phyloP scores from a whole-genome alignment of 352 stramenopile species.

The Phytophthora idaei region DNA sequence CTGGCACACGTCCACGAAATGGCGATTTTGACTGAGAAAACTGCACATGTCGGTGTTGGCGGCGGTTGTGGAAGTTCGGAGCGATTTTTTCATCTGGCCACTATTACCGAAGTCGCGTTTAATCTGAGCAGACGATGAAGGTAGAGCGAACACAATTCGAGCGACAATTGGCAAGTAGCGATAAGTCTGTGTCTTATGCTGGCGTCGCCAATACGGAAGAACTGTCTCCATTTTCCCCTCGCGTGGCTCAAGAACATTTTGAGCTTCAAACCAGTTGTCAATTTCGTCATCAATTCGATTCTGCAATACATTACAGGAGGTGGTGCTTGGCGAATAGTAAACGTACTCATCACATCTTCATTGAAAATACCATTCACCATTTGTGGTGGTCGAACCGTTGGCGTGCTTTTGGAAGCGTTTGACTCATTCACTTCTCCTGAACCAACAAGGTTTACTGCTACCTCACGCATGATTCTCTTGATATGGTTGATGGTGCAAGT shows the following conservation, averaged over 20 bases:
- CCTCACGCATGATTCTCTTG: conserved; percentile 1
- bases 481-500: not conserved
- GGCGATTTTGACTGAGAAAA: not conserved
- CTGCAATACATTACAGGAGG: not conserved
- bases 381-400: not conserved
- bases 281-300: not conserved
- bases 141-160: conserved; percentile 1
- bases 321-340: not conserved
- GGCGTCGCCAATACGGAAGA: not conserved
- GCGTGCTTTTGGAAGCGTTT: not conserved
- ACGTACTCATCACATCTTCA: not conserved
- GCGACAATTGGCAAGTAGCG: not conserved
- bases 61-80: not conserved
- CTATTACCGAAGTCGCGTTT: conserved; percentile 1
- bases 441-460: not conserved
- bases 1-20: conserved; percentile 6
- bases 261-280: not conserved
- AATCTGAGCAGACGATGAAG: conserved; percentile 9
- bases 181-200: not conserved
- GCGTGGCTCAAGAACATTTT: not conserved
- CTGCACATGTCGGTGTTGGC: conserved; percentile 2
- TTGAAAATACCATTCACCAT: not conserved
- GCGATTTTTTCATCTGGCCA: not conserved
- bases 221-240: not conserved
- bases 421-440: not conserved